Evolutionary conservation across 441 rosid genomes (phyloP).

Genomic region (Eruca vesicaria): DNA sequence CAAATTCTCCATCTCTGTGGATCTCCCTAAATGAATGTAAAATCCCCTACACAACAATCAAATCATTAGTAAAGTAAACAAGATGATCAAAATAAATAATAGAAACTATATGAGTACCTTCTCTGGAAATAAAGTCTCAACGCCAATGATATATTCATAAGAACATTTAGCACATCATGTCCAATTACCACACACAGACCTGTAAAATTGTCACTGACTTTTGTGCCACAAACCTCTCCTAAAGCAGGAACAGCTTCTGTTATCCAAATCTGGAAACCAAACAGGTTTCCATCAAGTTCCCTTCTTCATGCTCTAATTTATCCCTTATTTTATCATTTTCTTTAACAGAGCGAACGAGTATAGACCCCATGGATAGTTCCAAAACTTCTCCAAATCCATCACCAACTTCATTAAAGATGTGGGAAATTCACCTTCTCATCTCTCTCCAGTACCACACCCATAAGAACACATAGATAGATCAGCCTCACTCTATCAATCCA

Average conservation of each 20-base stretch:
- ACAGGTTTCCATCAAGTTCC: not conserved
- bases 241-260: too few relatives aligned
- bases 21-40: not conserved
- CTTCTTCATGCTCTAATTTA: not conserved
- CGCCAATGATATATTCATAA: too few relatives aligned
- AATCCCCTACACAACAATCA: not conserved
- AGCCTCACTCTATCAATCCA: not conserved
- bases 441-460: not conserved
- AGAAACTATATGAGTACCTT: too few relatives aligned
- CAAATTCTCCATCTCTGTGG: not conserved
- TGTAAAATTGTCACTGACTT: too few relatives aligned
- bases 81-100: not conserved
- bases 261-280: too few relatives aligned
- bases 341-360: not conserved
- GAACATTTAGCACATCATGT: not conserved
- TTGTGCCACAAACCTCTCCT: too few relatives aligned
- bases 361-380: not conserved
- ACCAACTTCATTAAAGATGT: not conserved
- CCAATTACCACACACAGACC: too few relatives aligned
- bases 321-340: not conserved
- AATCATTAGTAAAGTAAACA: too few relatives aligned
- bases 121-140: too few relatives aligned
- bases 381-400: too few relatives aligned
- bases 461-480: not conserved
- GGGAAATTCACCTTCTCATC: not conserved